phyloP scores from a whole-genome alignment of 768 basidiomycete genomes.

The Guyanaporus albipodus region DNA sequence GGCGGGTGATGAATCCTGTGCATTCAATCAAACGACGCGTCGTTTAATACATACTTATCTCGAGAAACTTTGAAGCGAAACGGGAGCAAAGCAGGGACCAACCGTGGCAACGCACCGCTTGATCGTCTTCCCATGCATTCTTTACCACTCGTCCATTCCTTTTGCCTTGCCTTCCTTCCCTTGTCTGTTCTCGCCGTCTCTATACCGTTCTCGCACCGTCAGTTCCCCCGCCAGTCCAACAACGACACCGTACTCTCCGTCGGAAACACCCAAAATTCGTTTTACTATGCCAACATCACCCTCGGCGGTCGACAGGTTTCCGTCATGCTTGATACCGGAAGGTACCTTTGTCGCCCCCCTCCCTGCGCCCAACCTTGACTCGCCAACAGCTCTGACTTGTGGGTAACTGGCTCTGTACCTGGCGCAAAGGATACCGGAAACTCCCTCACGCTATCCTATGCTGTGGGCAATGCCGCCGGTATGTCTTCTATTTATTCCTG shows the following conservation, averaged over 20 bases:
- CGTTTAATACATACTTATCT: no score
- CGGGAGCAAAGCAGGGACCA: no score
- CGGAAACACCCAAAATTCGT: conserved; percentile 63
- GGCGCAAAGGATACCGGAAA: conserved; percentile 53
- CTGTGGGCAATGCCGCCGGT: conserved; percentile 66
- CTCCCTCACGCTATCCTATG: conserved; percentile 56
- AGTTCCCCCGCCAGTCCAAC: conserved; percentile 25
- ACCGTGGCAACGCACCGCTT: no score
- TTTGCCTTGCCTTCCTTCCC: conserved; percentile 16
- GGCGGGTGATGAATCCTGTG: no score
- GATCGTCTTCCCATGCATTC: no score
- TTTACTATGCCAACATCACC: conserved; percentile 71
- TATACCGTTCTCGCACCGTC: conserved; percentile 31
- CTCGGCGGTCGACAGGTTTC: conserved; percentile 53
- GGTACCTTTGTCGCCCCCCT: conserved; percentile 36
- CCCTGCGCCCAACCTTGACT: not conserved
- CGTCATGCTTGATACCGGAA: conserved; percentile 76
- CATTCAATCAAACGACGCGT: no score
- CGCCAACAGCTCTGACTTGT: conserved; percentile 61
- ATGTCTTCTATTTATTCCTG: conserved; percentile 5
- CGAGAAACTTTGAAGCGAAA: no score
- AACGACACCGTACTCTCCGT: conserved; percentile 38
- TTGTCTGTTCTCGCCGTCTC: conserved; percentile 27
- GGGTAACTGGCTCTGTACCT: conserved; percentile 56
- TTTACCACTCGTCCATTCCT: conserved; percentile 20